Conservation (phyloP, 2,329 filamentous ascomycete genomes). For the Diaporthe helianthi region DNA sequence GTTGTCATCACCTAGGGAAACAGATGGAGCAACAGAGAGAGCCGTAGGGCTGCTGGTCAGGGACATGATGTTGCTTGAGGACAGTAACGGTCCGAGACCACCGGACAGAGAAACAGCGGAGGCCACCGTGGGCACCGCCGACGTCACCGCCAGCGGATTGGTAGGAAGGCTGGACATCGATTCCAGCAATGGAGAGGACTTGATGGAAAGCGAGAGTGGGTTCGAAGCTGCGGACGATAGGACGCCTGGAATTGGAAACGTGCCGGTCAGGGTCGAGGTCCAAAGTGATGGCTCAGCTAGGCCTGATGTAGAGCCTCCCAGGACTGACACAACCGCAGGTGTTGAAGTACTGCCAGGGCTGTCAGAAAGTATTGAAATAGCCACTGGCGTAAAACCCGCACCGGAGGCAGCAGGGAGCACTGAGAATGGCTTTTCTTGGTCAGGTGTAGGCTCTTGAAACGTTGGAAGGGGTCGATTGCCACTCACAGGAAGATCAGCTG, state of each 20-base stretch:
- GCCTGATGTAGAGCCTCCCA: slow-evolving; percentile 6
- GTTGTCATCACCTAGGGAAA: not conserved
- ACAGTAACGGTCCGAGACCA: slow-evolving; percentile 30
- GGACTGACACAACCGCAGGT: slow-evolving; percentile 19
- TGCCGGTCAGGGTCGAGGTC: slow-evolving; percentile 27
- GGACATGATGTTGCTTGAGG: not conserved
- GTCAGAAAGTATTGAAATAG: not conserved
- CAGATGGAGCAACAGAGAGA: not conserved
- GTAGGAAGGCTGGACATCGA: not conserved
- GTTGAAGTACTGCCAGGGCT: not conserved
- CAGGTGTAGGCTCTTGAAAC: not conserved
- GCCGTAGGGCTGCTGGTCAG: not conserved
- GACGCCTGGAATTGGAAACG: slow-evolving; percentile 1
- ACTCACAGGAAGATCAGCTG: slow-evolving; percentile 23
- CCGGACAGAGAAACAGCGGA: slow-evolving; percentile 28
- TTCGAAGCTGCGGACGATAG: not conserved
- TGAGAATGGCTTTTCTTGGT: slow-evolving; percentile 4
- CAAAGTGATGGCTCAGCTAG: not conserved
- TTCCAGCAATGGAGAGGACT: not conserved
- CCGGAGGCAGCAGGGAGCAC: not conserved
- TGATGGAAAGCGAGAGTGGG: not conserved
- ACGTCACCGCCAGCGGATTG: not conserved
- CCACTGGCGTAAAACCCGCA: not conserved
- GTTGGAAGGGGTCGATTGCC: no score
- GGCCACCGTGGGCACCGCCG: slow-evolving; percentile 10